Evolutionary conservation across 2,329 filamentous ascomycete genomes (phyloP).

Genomic region (Paecilomyces sp.): DNA sequence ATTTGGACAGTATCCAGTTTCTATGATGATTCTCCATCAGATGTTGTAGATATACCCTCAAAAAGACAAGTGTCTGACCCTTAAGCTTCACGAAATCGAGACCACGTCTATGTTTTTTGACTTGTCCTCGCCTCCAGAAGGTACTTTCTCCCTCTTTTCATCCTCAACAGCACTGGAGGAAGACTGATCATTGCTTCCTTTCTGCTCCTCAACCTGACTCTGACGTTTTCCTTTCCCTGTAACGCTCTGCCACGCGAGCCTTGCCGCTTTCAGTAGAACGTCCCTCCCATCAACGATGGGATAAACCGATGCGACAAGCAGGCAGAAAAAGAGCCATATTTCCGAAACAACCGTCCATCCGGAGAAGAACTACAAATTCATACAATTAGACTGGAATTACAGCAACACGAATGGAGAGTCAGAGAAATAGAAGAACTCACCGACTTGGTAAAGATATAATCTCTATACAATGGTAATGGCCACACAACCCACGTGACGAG

Average conservation of each 20-base stretch:
- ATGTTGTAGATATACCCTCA: background rate
- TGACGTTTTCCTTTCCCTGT: background rate
- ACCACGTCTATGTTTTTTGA: background rate
- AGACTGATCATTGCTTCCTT: background rate
- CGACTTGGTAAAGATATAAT: constrained; percentile 12
- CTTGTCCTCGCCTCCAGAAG: background rate
- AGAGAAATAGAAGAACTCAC: background rate
- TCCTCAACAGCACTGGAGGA: background rate
- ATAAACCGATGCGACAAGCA: constrained; percentile 11
- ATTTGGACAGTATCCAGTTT: background rate
- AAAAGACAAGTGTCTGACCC: no score
- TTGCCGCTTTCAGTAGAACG: constrained; percentile 5
- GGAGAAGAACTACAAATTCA: constrained; percentile 6
- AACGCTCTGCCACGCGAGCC: background rate
- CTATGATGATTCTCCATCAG: background rate
- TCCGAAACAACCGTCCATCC: constrained; percentile 12
- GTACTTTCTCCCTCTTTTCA: background rate
- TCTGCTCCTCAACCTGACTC: background rate
- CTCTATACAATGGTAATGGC: constrained; percentile 12
- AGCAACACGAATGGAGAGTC: background rate
- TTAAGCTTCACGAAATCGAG: no score
- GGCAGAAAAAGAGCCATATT: constrained; percentile 11
- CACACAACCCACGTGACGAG: constrained; percentile 13
- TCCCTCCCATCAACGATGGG: constrained; percentile 10
- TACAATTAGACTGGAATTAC: background rate